A percentile compares a stretch with the other conserved stretches of the same genome.
Conservation (phyloP, 129 eudicot species). For the Calendula officinalis region DNA sequence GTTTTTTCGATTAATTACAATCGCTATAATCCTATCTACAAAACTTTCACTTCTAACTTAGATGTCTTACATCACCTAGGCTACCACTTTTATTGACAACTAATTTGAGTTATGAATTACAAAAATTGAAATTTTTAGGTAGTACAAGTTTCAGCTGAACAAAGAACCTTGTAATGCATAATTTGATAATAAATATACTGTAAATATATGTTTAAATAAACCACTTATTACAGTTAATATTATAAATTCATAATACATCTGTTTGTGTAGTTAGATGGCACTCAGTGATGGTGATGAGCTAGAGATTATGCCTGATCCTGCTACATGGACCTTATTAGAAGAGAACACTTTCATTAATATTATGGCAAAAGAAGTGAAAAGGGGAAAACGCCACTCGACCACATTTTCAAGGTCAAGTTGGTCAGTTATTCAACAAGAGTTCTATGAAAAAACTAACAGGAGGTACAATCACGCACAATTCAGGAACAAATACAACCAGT, state of each 20-base stretch:
- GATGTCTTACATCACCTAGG: not conserved
- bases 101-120: not conserved
- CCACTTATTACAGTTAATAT: not conserved
- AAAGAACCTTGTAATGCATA: not conserved
- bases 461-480: constrained; percentile 29
- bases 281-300: constrained; percentile 17
- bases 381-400: constrained; percentile 23
- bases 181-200: not conserved
- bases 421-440: constrained; percentile 27
- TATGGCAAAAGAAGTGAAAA: constrained; percentile 34
- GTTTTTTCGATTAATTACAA: not conserved
- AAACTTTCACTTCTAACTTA: not conserved
- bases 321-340: constrained; percentile 33
- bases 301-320: constrained; percentile 32
- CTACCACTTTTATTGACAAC: not conserved
- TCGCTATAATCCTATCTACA: no score
- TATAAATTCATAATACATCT: not conserved
- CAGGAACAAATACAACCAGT: constrained; percentile 32
- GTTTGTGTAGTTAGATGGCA: constrained; percentile 20
- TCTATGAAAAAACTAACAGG: constrained; percentile 29
- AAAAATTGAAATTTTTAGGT: not conserved
- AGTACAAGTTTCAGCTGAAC: not conserved
- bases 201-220: not conserved
- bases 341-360: constrained; percentile 29
- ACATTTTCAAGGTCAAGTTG: constrained; percentile 35